Evolutionary conservation across 2,329 filamentous ascomycete genomes (phyloP).

Genomic region (Ploettnerulaceae sp.): DNA sequence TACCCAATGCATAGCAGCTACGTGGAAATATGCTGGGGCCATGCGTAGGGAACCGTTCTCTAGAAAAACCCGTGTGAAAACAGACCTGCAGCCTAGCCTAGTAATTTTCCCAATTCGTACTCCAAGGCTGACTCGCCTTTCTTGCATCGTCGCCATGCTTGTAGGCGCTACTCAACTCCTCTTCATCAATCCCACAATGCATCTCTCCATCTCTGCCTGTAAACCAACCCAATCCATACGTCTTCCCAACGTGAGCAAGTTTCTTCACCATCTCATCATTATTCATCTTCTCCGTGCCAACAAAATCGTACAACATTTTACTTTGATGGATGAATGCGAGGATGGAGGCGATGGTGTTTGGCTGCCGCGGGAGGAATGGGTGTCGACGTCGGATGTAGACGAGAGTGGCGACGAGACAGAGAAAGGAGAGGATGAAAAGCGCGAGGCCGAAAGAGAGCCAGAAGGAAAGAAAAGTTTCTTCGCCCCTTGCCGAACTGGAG

Average conservation of each 20-base stretch:
- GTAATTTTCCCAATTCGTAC: conserved; percentile 29
- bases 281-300: conserved; percentile 55
- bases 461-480: conserved; percentile 60
- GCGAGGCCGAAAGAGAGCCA: conserved; percentile 59
- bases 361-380: conserved; percentile 71
- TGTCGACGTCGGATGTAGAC: conserved; percentile 60
- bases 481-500: too few species aligned
- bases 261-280: conserved; percentile 56
- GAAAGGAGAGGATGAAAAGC: conserved; percentile 53
- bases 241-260: conserved; percentile 57
- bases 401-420: conserved; percentile 52
- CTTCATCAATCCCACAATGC: conserved; percentile 74
- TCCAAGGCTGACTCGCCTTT: conserved; percentile 32
- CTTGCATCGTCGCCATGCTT: conserved; percentile 44
- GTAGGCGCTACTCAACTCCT: conserved; percentile 62
- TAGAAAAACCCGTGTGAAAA: neutral
- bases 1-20: too few species aligned
- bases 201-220: conserved; percentile 64
- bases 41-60: too few species aligned
- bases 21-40: too few species aligned
- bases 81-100: conserved; percentile 11
- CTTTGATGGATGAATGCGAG: conserved; percentile 75
- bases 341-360: conserved; percentile 71
- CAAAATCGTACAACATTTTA: conserved; percentile 74
- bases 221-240: conserved; percentile 76